Conservation (phyloP, 1,284 basidiomycete genomes). For the Coriolopsis trogii region DNA sequence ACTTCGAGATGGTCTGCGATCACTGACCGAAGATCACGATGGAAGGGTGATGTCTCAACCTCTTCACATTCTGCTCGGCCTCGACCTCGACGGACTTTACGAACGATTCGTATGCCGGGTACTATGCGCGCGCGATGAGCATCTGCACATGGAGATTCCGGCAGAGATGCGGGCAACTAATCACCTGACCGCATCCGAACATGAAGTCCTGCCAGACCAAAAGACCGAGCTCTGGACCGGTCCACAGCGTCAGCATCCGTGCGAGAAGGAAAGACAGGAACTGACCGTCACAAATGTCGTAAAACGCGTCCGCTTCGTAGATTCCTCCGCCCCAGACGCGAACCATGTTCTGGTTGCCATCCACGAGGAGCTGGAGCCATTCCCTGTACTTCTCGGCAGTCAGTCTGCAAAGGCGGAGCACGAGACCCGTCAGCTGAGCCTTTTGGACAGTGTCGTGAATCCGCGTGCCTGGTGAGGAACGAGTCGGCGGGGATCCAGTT, state of each 20-base stretch:
- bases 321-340: slow-evolving; percentile 87
- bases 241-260: background rate
- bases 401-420: slow-evolving; percentile 37
- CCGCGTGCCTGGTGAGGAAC: slow-evolving; percentile 76
- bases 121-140: slow-evolving; percentile 38
- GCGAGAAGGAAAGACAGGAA: no score
- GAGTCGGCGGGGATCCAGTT: slow-evolving; percentile 95
- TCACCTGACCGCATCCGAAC: slow-evolving; percentile 75
- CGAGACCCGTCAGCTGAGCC: background rate
- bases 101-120: slow-evolving; percentile 79
- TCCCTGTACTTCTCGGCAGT: slow-evolving; percentile 55
- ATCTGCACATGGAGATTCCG: background rate
- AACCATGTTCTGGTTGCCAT: slow-evolving; percentile 86
- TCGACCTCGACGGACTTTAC: slow-evolving; percentile 67
- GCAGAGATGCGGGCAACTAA: background rate
- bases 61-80: slow-evolving; percentile 73
- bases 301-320: slow-evolving; percentile 79
- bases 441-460: no score
- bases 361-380: slow-evolving; percentile 75
- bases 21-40: slow-evolving; percentile 79
- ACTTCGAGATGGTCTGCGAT: background rate
- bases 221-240: slow-evolving; percentile 57
- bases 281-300: slow-evolving; percentile 78
- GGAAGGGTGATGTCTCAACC: slow-evolving; percentile 77
- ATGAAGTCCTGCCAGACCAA: slow-evolving; percentile 91